A percentile compares a stretch with the other conserved stretches of the same genome.
Conservation (phyloP, 1,139 yeast genomes). For the Kurtzmaniella natalensis region DNA sequence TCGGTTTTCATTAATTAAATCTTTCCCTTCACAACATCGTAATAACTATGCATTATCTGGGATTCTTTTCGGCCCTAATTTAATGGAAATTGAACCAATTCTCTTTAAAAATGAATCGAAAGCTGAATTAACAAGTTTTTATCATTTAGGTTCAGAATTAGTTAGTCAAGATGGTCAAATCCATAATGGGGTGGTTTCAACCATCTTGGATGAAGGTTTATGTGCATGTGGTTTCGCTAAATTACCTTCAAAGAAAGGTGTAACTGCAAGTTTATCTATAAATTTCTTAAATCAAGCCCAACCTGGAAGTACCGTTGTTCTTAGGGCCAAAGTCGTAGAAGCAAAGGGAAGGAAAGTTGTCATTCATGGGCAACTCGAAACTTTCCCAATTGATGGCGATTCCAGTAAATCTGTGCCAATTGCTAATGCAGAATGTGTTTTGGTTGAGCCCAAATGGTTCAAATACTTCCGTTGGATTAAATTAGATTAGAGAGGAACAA, state of each 20-base stretch:
- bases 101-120: conserved; percentile 43
- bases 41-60: conserved; percentile 65
- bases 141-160: conserved; percentile 65
- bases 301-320: conserved; percentile 61
- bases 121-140: conserved; percentile 54
- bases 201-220: conserved; percentile 80
- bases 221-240: conserved; percentile 83
- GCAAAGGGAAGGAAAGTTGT: conserved; percentile 77
- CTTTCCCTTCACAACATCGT: conserved; percentile 60
- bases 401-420: conserved; percentile 26
- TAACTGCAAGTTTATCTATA: conserved; percentile 73
- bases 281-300: conserved; percentile 64
- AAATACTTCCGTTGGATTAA: conserved; percentile 66
- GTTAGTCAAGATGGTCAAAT: conserved; percentile 69
- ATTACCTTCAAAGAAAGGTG: conserved; percentile 85
- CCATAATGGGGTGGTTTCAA: conserved; percentile 84
- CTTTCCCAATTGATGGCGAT: conserved; percentile 28
- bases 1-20: conserved; percentile 30
- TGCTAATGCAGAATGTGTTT: conserved; percentile 58
- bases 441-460: conserved; percentile 82
- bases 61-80: conserved; percentile 54
- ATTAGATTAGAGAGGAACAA: no score
- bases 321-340: conserved; percentile 65
- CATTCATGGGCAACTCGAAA: conserved; percentile 60
- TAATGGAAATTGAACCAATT: conserved; percentile 65